phyloP scores from a whole-genome alignment of 495 filamentous ascomycete genomes.

The Parathielavia hyrcaniae region DNA sequence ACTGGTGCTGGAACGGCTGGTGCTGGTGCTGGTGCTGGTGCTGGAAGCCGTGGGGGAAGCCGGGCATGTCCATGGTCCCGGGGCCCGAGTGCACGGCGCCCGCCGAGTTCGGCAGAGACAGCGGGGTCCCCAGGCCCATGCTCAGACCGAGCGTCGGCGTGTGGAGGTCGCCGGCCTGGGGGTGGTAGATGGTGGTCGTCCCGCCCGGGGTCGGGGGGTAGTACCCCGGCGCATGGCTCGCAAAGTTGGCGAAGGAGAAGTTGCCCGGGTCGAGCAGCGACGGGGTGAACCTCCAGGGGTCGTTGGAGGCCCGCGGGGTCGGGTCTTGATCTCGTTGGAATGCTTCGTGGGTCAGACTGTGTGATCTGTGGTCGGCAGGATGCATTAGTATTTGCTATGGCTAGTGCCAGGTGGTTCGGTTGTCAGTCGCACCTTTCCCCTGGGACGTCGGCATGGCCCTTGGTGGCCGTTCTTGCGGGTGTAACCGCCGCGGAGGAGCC shows the following conservation, averaged over 20 bases:
- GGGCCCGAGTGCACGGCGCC: constrained; percentile 50
- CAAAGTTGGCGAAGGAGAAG: constrained; percentile 69
- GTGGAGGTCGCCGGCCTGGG: constrained; percentile 82
- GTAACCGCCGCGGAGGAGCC: constrained; percentile 31
- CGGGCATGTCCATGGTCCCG: constrained; percentile 50
- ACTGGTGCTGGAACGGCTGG: constrained; percentile 65
- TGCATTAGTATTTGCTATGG: constrained; percentile 8
- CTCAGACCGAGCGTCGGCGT: constrained; percentile 61
- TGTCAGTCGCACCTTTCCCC: constrained; percentile 45
- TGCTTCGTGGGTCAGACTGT: constrained; percentile 37
- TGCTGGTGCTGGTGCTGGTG: constrained; percentile 58
- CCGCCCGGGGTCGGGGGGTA: constrained; percentile 85
- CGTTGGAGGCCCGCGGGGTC: constrained; percentile 67
- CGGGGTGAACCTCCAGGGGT: constrained; percentile 78
- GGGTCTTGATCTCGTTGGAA: constrained; percentile 70
- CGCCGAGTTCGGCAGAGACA: constrained; percentile 69
- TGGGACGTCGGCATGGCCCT: constrained; percentile 37
- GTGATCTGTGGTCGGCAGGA: constrained; percentile 27
- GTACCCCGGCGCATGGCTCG: constrained; percentile 72
- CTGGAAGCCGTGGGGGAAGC: constrained; percentile 52
- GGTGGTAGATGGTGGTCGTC: constrained; percentile 75
- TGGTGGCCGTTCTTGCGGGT: constrained; percentile 34
- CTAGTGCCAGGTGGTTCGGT: neutral
- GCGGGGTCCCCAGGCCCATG: constrained; percentile 71
- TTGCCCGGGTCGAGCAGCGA: constrained; percentile 80